These are phyloP conservation scores for Wickerhamiella australiensis DNA, from an alignment of 805 yeast species.

Conservation along the genomic window DNA sequence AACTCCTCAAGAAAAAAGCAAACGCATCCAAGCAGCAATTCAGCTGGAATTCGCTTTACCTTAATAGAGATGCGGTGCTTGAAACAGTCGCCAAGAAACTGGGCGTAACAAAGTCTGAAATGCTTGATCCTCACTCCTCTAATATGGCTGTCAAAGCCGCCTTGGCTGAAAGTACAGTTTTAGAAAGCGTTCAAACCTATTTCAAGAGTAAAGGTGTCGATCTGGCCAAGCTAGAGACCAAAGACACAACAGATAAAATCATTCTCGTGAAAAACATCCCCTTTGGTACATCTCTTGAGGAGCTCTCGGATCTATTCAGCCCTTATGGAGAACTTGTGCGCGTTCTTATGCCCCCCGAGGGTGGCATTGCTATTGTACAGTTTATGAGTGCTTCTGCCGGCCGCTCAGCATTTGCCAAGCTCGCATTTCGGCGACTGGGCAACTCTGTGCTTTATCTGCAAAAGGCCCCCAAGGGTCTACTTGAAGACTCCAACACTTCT, in stretches of 20 bases:
- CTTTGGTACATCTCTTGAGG: conserved; percentile 68
- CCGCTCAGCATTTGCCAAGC: conserved; percentile 75
- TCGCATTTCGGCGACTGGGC: conserved; percentile 79
- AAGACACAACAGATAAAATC: conserved; percentile 67
- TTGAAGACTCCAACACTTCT: conserved; percentile 31
- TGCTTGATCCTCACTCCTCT: conserved; percentile 77
- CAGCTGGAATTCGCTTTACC: conserved; percentile 87
- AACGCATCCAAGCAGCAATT: conserved; percentile 79
- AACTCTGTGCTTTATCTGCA: conserved; percentile 81
- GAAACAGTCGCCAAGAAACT: conserved; percentile 76
- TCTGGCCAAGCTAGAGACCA: conserved; percentile 48
- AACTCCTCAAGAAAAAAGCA: conserved; percentile 68
- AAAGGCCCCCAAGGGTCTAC: conserved; percentile 80
- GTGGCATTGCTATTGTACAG: conserved; percentile 89
- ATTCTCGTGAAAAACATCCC: conserved; percentile 86
- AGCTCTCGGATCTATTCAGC: conserved; percentile 68
- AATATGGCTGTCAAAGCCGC: conserved; percentile 93
- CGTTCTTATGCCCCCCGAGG: conserved; percentile 88
- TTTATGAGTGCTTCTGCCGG: conserved; percentile 73
- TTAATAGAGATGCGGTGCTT: conserved; percentile 85
- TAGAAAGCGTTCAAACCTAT: conserved; percentile 78
- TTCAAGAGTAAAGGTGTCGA: conserved; percentile 82
- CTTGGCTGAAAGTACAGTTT: conserved; percentile 89
- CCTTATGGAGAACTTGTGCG: conserved; percentile 71
- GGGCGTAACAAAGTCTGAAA: conserved; percentile 71